Percentiles rank a stretch among this genome's conserved stretches.
Conservation (phyloP, 192 early-diverging fungal species). For the Coemansia aciculifera region DNA sequence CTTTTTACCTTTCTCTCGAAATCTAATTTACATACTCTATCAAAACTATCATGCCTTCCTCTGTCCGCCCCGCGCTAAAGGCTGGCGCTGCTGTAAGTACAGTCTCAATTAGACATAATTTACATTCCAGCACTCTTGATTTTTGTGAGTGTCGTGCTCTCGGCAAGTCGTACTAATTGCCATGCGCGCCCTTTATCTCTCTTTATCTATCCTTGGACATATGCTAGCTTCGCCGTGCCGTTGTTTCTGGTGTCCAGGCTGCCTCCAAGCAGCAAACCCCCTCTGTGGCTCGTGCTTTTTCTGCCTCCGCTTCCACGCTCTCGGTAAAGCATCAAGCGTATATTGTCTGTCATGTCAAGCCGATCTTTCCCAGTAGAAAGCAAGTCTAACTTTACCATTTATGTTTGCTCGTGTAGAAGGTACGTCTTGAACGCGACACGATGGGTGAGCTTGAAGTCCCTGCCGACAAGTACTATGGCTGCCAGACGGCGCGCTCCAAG, state of each 20-base stretch:
- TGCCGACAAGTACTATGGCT: slow-evolving; percentile 94
- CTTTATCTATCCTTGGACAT: background rate
- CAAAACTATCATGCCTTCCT: slow-evolving; percentile 28
- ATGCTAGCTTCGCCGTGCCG: slow-evolving; percentile 48
- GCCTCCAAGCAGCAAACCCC: slow-evolving; percentile 22
- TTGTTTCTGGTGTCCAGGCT: slow-evolving; percentile 31
- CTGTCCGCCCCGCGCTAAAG: slow-evolving; percentile 46
- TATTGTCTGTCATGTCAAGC: background rate
- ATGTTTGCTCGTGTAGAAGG: slow-evolving; percentile 36
- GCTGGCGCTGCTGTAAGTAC: slow-evolving; percentile 53
- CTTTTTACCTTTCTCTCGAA: slow-evolving; percentile 3
- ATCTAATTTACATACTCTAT: slow-evolving; percentile 1
- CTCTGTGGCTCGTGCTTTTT: slow-evolving; percentile 44
- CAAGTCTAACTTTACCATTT: background rate
- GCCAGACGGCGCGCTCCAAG: slow-evolving; percentile 94
- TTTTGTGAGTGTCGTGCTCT: background rate
- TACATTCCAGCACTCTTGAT: background rate
- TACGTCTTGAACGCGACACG: slow-evolving; percentile 79
- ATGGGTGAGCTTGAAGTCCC: slow-evolving; percentile 96
- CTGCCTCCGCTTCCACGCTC: slow-evolving; percentile 37
- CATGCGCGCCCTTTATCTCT: background rate
- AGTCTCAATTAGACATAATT: background rate
- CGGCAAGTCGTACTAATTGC: slow-evolving; percentile 1
- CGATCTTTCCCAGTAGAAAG: too few species aligned
- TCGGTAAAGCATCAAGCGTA: slow-evolving; percentile 35